Evolutionary conservation across 192 early-diverging fungal species (phyloP), one percentile per base, ranked within the genome.

Genomic region (Backusella australiensis): DNA sequence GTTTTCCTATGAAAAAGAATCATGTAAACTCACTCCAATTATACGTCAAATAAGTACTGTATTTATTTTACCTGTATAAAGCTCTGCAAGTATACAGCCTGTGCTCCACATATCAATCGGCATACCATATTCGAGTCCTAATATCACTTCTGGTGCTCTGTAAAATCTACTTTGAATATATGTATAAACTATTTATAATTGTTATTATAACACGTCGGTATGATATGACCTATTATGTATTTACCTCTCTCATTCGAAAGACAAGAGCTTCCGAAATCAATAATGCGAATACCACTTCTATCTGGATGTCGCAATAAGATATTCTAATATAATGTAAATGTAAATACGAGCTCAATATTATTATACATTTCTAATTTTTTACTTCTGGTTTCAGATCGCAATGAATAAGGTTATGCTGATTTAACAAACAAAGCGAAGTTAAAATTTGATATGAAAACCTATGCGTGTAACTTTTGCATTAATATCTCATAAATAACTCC

Each of bases 81-180:
- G 84, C 79, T 99, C 97, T 14, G 92, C 96, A 8, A 97, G 87
- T 53, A 99, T 97, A 80, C 96, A 98, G 2, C 97, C 97, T 41
- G 98, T 85, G 66, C 91, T 93, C 97, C 97, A 99, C 91, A 99
- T 94, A 81, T 99, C 97, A 72, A 99, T 99, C 2, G 94, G 89
- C 69, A 91, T 93, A 66, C 88, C 94, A 77, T 99, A 99, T 15
- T 87, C 87, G 73, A 90, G 34, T n/a, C 76, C 76, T 67, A 99
- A 81, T 65, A 99, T 99, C 17, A 99, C 96, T 82, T 99, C 97
- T 15, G 97, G 97, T 23, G 94, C 93, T 26, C 97, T 91, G 82
- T 99, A 99, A 85, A 99, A 99, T 39, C 97, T 88, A 73, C 89
- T 91, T 84, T 99, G 97, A 63, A 99, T 97, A 78, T 99, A 99